Percentiles rank a stretch among this genome's conserved stretches.
phyloP scores from a whole-genome alignment of 1,284 basidiomycete genomes.

The Malassezia caprae region DNA sequence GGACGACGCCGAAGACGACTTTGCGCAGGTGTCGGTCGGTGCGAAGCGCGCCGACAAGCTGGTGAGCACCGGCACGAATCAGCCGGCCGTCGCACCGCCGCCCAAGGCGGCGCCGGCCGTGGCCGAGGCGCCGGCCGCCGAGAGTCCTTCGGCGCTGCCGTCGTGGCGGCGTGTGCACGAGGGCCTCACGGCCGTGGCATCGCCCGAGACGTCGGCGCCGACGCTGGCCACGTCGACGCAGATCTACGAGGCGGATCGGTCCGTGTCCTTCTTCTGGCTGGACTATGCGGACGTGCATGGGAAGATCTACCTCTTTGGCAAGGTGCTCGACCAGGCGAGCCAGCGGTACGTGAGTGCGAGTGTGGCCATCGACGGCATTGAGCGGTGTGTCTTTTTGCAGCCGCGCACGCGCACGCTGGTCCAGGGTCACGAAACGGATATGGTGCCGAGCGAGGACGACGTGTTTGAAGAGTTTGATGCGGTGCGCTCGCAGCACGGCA shows the following conservation, averaged over 20 bases:
- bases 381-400: conserved; percentile 88
- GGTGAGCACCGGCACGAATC: conserved; percentile 19
- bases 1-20: conserved; percentile 28
- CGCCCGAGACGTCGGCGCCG: not conserved
- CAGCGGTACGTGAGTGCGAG: conserved; percentile 73
- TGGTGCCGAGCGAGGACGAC: conserved; percentile 52
- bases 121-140: not conserved
- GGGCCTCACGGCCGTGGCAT: conserved; percentile 18
- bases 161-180: conserved; percentile 32
- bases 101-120: conserved; percentile 7
- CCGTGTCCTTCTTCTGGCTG: conserved; percentile 44
- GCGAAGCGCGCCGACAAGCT: conserved; percentile 18
- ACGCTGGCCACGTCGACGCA: not conserved
- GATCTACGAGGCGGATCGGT: conserved; percentile 6
- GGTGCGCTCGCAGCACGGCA: conserved; percentile 62
- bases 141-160: not conserved
- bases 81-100: conserved; percentile 4
- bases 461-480: conserved; percentile 76
- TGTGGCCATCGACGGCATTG: conserved; percentile 70
- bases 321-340: conserved; percentile 39
- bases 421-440: conserved; percentile 62
- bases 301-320: conserved; percentile 44
- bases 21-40: conserved; percentile 27
- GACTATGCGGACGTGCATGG: conserved; percentile 42
- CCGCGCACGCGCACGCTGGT: conserved; percentile 53